A percentile compares a stretch with the other conserved stretches of the same genome.
Evolutionary conservation across 2,329 filamentous ascomycete species (phyloP).

Genomic region (Penicillium sp.): DNA sequence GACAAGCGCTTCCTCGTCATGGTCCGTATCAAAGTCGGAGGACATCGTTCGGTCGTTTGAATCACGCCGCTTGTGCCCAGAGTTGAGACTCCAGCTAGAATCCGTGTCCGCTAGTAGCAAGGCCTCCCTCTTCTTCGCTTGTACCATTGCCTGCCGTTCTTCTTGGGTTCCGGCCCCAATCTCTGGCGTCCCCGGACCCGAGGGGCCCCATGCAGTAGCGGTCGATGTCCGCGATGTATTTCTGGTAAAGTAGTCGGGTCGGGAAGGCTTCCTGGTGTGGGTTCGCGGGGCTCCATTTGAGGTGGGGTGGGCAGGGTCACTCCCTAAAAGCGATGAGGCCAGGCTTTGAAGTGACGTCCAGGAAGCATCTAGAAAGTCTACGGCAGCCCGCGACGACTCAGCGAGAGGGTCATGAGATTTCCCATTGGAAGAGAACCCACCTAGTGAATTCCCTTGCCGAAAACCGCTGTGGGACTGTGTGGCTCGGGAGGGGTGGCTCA

Average conservation of each 20-base stretch:
- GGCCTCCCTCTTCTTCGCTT: slow-evolving; percentile 54
- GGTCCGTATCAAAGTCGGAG: slow-evolving; percentile 48
- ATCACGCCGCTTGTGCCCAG: slow-evolving; percentile 52
- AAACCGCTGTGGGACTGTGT: slow-evolving; percentile 31
- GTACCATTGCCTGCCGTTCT: slow-evolving; percentile 50
- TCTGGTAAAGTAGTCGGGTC: slow-evolving; percentile 37
- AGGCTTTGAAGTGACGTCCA: slow-evolving; percentile 56
- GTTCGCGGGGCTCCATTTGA: slow-evolving; percentile 33
- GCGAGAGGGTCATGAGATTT: slow-evolving; percentile 30
- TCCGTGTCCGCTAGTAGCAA: slow-evolving; percentile 51
- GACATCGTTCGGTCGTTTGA: slow-evolving; percentile 44
- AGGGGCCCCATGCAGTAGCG: slow-evolving; percentile 49
- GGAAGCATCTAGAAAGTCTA: slow-evolving; percentile 50
- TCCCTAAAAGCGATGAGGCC: slow-evolving; percentile 55
- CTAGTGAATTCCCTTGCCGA: slow-evolving; percentile 31
- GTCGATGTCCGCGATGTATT: slow-evolving; percentile 30
- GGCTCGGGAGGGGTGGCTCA: slow-evolving; percentile 42
- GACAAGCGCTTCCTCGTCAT: slow-evolving; percentile 77
- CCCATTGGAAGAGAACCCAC: slow-evolving; percentile 29
- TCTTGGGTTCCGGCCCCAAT: slow-evolving; percentile 48
- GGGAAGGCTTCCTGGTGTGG: slow-evolving; percentile 44
- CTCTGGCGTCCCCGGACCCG: slow-evolving; percentile 35
- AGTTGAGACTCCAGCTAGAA: slow-evolving; percentile 38
- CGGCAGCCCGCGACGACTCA: slow-evolving; percentile 32
- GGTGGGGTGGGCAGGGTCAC: slow-evolving; percentile 37